Conservation (phyloP, 257 asterid genomes). For the Parsonsia alboflavescens region DNA sequence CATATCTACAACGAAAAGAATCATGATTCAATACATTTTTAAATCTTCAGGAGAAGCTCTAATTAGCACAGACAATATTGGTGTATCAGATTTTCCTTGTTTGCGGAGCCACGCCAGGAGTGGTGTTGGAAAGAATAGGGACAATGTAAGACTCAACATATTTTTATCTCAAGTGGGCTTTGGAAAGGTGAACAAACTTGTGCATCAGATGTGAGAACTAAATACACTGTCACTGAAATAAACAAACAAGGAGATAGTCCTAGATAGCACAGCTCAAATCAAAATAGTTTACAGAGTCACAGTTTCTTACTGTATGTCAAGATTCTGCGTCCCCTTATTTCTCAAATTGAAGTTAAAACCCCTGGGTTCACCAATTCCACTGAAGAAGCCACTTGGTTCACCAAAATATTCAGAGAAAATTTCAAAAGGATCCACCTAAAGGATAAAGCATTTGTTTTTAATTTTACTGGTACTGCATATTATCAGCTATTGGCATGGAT, state of each 20-base stretch:
- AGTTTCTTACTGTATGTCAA: conserved; percentile 68
- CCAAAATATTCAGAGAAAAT: conserved; percentile 74
- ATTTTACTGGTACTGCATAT: not conserved
- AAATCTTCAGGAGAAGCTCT: not conserved
- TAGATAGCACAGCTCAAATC: too few species aligned
- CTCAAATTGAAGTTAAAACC: conserved; percentile 51
- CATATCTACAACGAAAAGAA: conserved; percentile 44
- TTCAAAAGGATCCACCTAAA: conserved; percentile 85
- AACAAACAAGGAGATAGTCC: not conserved
- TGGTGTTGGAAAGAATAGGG: not conserved
- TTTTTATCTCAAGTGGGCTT: not conserved
- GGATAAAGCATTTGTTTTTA: conserved; percentile 9
- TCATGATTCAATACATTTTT: conserved; percentile 1
- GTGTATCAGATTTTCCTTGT: not conserved
- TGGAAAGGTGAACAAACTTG: not conserved
- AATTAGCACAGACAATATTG: not conserved
- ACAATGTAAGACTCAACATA: not conserved
- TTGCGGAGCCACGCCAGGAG: not conserved
- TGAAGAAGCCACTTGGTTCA: conserved; percentile 55
- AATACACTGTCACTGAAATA: not conserved
- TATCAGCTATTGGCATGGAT: conserved; percentile 5
- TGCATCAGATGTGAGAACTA: not conserved
- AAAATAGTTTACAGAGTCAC: not conserved
- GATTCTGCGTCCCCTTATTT: conserved; percentile 52
- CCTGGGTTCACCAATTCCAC: conserved; percentile 50